Percentiles rank a stretch among this genome's conserved stretches.
These are phyloP conservation scores for Eragrostis curvula DNA, from an alignment of 176 grass and related monocot genomes.

Conservation along the genomic window DNA sequence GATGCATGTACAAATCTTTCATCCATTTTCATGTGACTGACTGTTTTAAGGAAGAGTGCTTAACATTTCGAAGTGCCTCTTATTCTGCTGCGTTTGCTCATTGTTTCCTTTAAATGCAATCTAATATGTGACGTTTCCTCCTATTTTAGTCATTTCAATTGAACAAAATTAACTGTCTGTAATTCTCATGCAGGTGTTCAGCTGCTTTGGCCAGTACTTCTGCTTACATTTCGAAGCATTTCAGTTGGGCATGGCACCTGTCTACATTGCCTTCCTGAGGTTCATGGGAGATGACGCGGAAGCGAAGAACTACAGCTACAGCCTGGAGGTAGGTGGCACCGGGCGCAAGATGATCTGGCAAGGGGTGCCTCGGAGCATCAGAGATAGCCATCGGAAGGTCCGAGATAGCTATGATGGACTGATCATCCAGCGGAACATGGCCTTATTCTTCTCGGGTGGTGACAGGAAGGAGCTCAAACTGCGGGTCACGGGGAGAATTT, in stretches of 20 bases:
- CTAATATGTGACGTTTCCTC: not conserved
- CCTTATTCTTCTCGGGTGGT: conserved; percentile 87
- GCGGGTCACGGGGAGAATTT: conserved; percentile 87
- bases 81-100: not conserved
- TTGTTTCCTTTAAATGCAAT: not conserved
- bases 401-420: conserved; percentile 89
- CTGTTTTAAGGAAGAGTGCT: conserved; percentile 1
- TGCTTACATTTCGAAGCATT: conserved; percentile 97
- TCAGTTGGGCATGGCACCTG: conserved; percentile 73
- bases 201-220: conserved; percentile 92
- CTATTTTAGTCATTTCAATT: not conserved
- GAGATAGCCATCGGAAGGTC: conserved; percentile 84
- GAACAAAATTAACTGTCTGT: not conserved
- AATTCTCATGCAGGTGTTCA: conserved; percentile 71
- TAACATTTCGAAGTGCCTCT: conserved; percentile 5
- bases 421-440: conserved; percentile 94
- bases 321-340: conserved; percentile 85
- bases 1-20: conserved; percentile 24
- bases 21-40: not conserved
- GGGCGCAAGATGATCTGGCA: conserved; percentile 93
- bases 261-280: conserved; percentile 91
- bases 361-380: conserved; percentile 83
- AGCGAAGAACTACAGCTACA: conserved; percentile 90
- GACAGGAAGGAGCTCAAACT: conserved; percentile 92
- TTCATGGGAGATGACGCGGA: conserved; percentile 93